A percentile compares a stretch with the other conserved stretches of the same genome.
These are phyloP conservation scores for Cercospora brassicicola DNA, from an alignment of 2,329 filamentous ascomycete genomes.

Conservation along the genomic window DNA sequence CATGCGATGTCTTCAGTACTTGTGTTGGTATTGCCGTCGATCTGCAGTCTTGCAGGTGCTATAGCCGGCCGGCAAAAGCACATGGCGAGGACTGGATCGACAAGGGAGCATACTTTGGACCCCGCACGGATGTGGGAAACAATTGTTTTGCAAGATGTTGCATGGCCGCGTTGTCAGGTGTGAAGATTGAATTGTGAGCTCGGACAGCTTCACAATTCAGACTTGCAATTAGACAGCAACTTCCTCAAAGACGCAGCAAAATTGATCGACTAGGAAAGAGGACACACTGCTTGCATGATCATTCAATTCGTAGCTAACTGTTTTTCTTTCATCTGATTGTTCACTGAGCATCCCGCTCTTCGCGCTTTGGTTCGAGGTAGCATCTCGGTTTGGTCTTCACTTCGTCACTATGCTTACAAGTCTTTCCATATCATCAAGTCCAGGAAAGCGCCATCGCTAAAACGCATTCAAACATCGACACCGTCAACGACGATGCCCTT, in stretches of 20 bases:
- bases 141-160: neutral
- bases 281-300: neutral
- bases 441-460: slow-evolving; percentile 12
- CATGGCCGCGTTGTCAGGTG: neutral
- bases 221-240: neutral
- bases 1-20: slow-evolving; percentile 15
- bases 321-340: neutral
- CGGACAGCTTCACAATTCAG: too few relatives aligned
- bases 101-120: neutral
- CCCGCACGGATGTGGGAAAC: neutral
- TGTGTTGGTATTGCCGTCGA: neutral
- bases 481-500: slow-evolving; percentile 84
- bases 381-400: slow-evolving; percentile 15
- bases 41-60: neutral
- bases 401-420: slow-evolving; percentile 19
- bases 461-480: slow-evolving; percentile 67
- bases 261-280: neutral
- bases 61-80: neutral
- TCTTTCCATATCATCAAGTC: slow-evolving; percentile 4
- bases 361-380: slow-evolving; percentile 24
- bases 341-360: slow-evolving; percentile 13
- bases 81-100: neutral
- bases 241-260: neutral
- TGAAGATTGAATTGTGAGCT: neutral
- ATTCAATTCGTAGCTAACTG: slow-evolving; percentile 22